Evolutionary conservation across 192 early-diverging fungal species (phyloP).

Genomic region (Backusella mclennaniae): DNA sequence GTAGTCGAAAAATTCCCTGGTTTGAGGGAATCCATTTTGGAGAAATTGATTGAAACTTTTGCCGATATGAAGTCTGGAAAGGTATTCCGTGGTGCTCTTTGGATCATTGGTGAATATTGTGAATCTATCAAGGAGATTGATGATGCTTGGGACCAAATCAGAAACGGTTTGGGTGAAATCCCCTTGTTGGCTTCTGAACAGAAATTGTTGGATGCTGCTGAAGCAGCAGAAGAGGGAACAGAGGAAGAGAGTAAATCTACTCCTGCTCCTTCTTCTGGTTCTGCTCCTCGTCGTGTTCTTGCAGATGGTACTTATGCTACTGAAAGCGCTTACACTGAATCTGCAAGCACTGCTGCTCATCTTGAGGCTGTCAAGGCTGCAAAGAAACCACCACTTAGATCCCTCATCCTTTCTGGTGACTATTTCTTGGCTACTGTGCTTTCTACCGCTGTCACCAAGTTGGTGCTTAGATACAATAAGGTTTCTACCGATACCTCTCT

Average conservation of each 20-base stretch:
- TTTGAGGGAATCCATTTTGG: constrained; percentile 80
- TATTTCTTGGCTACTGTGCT: constrained; percentile 91
- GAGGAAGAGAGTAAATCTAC: constrained; percentile 11
- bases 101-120: constrained; percentile 98
- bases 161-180: constrained; percentile 84
- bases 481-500: constrained; percentile 45
- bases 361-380: constrained; percentile 53
- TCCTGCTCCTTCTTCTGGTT: constrained; percentile 22
- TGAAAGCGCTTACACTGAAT: constrained; percentile 81
- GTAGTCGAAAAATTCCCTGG: constrained; percentile 96
- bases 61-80: constrained; percentile 87
- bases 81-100: constrained; percentile 94
- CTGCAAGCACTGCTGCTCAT: constrained; percentile 42
- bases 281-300: constrained; percentile 75
- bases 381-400: constrained; percentile 72
- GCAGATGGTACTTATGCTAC: constrained; percentile 98
- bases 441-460: constrained; percentile 85
- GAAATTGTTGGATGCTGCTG: constrained; percentile 70
- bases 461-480: constrained; percentile 77
- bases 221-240: constrained; percentile 50
- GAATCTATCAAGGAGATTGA: constrained; percentile 77
- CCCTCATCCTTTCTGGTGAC: constrained; percentile 89
- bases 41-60: constrained; percentile 81
- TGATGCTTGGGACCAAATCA: constrained; percentile 78
- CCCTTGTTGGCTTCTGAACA: constrained; percentile 95